Evolutionary conservation across 1,139 yeast species (phyloP), one percentile per base, ranked within the genome.

Genomic region (Diutina siamensis): DNA sequence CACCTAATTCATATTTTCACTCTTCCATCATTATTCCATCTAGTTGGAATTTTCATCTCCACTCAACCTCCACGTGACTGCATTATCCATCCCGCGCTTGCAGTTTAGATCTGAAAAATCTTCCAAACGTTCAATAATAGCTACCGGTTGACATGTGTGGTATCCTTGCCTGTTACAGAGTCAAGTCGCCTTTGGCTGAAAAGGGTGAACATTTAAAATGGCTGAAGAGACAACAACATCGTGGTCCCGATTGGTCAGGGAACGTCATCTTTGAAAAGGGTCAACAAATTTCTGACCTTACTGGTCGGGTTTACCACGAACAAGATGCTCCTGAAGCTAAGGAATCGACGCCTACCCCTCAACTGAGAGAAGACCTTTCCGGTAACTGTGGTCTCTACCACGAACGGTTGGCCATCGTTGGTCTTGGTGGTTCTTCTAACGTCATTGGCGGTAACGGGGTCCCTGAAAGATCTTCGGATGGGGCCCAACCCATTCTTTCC

Each of bases 191-290:
- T 50, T 81, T 83, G 57, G 68, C 74, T 49, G 92, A 86, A 75
- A 92, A 89, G 68, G 76, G 82, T 49, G 81, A 80, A 61, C 97
- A 97, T 44, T 74, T 92, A 53, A 94, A 86, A 63, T 76, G 86
- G 61, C 77, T 97, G 53, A 89, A 88, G 68, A 76, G 88, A 66
- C 83, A 89, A 63, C 83, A 98, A 71, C 98, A 92, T 68, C 83
- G 98, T 68, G 98, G 98, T 57, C 98, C 98, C 54, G 98, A 92
- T 69, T 92, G 98, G 98, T 78, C 89, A 44, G 98, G 98, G 59
- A 88, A 87, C 78, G 25, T 20, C 21, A 64, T 76, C 53, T 71
- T 76, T 53, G 78, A 80, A 60, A 86, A 87, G 78, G 40, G 40
- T n/a, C 13, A 31, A 9, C 34, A 31, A 31, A 31, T n/a, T 5